A percentile compares a stretch with the other conserved stretches of the same genome.
These are phyloP conservation scores for Spizellomyces punctatus DNA, from an alignment of 192 early-diverging fungal genomes.

Conservation along the genomic window DNA sequence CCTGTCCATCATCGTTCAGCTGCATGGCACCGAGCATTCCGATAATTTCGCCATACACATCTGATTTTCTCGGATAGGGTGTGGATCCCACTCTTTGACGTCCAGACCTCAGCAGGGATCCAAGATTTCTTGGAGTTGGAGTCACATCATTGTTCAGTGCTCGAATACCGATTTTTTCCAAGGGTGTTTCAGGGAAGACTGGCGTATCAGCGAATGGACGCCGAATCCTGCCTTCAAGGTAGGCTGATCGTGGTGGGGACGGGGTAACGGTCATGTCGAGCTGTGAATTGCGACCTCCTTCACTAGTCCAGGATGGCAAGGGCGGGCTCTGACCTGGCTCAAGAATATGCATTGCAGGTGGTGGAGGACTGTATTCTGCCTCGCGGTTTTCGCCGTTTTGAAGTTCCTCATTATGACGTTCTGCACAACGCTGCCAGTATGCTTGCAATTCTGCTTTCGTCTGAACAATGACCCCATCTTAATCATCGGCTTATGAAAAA, in stretches of 20 bases:
- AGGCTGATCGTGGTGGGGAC: slow-evolving; percentile 5
- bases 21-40: slow-evolving; percentile 1
- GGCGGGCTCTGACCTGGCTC: slow-evolving; percentile 1
- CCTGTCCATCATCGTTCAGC: not conserved
- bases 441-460: not conserved
- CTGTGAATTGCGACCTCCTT: slow-evolving; percentile 3
- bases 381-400: too few relatives aligned
- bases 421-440: not conserved
- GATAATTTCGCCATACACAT: slow-evolving; percentile 1
- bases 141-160: not conserved
- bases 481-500: not conserved
- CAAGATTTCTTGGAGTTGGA: not conserved
- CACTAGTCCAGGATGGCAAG: not conserved
- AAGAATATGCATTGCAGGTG: slow-evolving; percentile 10
- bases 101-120: not conserved
- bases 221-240: not conserved
- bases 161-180: not conserved
- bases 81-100: not conserved
- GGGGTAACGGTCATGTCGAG: not conserved
- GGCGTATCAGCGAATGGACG: slow-evolving; percentile 3
- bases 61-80: not conserved
- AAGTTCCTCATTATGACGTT: not conserved
- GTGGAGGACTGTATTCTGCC: not conserved
- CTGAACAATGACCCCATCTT: too few relatives aligned
- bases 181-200: slow-evolving; percentile 11